These are phyloP conservation scores for Rhododendron mucronatum DNA, from an alignment of 148 eudicot genomes.

Conservation along the genomic window DNA sequence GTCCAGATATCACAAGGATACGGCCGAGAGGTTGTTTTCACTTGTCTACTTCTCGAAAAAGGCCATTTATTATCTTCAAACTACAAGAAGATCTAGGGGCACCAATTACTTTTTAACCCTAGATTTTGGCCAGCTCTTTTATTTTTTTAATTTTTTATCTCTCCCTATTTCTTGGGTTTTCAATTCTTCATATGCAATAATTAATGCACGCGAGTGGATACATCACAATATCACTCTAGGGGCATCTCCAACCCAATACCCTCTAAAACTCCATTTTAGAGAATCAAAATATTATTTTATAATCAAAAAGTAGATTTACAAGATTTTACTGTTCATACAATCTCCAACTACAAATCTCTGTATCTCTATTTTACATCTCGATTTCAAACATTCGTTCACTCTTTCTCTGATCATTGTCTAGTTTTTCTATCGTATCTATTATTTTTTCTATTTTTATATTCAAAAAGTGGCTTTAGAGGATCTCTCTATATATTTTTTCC, in stretches of 20 bases:
- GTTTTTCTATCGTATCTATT: too few relatives aligned
- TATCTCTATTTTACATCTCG: background rate
- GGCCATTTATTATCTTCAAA: background rate
- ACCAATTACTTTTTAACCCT: background rate
- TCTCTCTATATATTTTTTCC: too few relatives aligned
- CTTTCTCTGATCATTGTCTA: background rate
- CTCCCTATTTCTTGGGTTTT: background rate
- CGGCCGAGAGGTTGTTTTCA: background rate
- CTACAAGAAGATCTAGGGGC: background rate
- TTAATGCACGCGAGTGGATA: background rate
- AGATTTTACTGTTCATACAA: too few relatives aligned
- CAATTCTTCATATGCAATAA: background rate
- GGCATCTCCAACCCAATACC: background rate
- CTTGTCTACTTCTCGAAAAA: background rate
- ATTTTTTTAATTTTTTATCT: too few relatives aligned
- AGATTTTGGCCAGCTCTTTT: background rate
- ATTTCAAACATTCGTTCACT: background rate
- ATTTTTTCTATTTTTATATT: too few relatives aligned
- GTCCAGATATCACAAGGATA: background rate
- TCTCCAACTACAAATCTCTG: background rate
- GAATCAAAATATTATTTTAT: too few relatives aligned
- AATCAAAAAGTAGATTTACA: too few relatives aligned
- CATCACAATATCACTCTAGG: too few relatives aligned
- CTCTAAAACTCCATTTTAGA: background rate
- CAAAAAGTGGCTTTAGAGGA: too few relatives aligned